phyloP scores from a whole-genome alignment of 202 grass and related monocot genomes.

The Carex arenaria region DNA sequence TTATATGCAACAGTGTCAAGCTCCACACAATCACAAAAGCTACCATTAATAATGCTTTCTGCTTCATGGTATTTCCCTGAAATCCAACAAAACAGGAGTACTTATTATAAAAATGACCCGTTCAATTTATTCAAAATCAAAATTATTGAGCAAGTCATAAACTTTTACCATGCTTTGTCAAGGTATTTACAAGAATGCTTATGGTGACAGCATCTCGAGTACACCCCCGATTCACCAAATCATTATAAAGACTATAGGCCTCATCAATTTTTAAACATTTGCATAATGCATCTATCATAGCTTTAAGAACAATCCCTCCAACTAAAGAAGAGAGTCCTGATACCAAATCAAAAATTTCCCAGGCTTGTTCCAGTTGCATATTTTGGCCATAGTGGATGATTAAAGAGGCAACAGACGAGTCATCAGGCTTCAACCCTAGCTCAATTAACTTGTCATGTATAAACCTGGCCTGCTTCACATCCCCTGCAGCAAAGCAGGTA shows the following conservation, averaged over 20 bases:
- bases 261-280: slow-evolving; percentile 50
- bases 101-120: neutral
- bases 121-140: neutral
- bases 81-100: slow-evolving; percentile 9
- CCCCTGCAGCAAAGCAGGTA: slow-evolving; percentile 51
- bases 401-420: slow-evolving; percentile 56
- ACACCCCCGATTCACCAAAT: slow-evolving; percentile 35
- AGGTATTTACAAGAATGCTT: slow-evolving; percentile 78
- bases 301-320: slow-evolving; percentile 43
- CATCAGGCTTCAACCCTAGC: slow-evolving; percentile 51
- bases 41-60: slow-evolving; percentile 57
- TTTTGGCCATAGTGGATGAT: slow-evolving; percentile 67
- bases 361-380: slow-evolving; percentile 47
- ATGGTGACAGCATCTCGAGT: slow-evolving; percentile 52
- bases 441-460: slow-evolving; percentile 46
- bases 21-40: slow-evolving; percentile 49
- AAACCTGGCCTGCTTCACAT: slow-evolving; percentile 43
- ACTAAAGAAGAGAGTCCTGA: slow-evolving; percentile 18
- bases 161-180: slow-evolving; percentile 58
- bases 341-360: slow-evolving; percentile 41
- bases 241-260: slow-evolving; percentile 46
- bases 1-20: slow-evolving; percentile 80
- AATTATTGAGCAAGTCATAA: neutral
- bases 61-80: slow-evolving; percentile 68
- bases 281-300: slow-evolving; percentile 74